Evolutionary conservation across 108 stramenopile species (phyloP).

Genomic region (Pseudonitzschia multiseries): DNA sequence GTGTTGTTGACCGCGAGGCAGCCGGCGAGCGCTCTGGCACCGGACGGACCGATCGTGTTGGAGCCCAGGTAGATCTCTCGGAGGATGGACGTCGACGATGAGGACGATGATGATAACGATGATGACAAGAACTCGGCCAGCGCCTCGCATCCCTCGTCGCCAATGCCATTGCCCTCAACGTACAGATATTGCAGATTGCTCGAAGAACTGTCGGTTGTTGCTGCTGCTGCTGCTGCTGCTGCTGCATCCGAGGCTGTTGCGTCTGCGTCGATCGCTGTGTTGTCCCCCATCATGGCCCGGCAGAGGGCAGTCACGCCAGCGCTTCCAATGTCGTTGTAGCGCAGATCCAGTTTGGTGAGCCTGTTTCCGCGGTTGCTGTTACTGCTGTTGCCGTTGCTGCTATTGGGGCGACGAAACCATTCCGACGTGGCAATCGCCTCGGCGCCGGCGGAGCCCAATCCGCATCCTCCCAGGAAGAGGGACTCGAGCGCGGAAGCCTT

Average conservation of each 20-base stretch:
- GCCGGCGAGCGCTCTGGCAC: conserved; percentile 34
- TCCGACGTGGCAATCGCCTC: conserved; percentile 10
- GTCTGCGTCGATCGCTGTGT: not conserved
- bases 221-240: conserved; percentile 11
- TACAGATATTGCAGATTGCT: conserved; percentile 14
- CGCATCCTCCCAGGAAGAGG: conserved; percentile 32
- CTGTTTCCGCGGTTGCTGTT: too few relatives aligned
- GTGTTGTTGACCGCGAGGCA: conserved; percentile 16
- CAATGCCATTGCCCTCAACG: conserved; percentile 26
- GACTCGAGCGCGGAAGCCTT: conserved; percentile 5
- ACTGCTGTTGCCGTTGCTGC: too few relatives aligned
- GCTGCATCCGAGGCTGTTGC: not conserved
- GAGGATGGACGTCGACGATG: not conserved
- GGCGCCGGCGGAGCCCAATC: conserved; percentile 8
- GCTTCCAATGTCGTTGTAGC: conserved; percentile 30
- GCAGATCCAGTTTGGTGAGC: conserved; percentile 26
- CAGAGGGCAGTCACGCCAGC: conserved; percentile 17
- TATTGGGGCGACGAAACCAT: not conserved
- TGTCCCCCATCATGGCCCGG: conserved; percentile 1
- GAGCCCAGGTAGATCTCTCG: conserved; percentile 30
- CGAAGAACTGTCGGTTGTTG: too few relatives aligned
- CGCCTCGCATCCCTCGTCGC: conserved; percentile 23
- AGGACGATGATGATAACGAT: too few relatives aligned
- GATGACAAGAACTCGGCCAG: conserved; percentile 10
- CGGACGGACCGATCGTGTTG: conserved; percentile 30